Evolutionary conservation across 1,284 basidiomycete genomes (phyloP).

Genomic region (Cutaneotrichosporon mucoides): DNA sequence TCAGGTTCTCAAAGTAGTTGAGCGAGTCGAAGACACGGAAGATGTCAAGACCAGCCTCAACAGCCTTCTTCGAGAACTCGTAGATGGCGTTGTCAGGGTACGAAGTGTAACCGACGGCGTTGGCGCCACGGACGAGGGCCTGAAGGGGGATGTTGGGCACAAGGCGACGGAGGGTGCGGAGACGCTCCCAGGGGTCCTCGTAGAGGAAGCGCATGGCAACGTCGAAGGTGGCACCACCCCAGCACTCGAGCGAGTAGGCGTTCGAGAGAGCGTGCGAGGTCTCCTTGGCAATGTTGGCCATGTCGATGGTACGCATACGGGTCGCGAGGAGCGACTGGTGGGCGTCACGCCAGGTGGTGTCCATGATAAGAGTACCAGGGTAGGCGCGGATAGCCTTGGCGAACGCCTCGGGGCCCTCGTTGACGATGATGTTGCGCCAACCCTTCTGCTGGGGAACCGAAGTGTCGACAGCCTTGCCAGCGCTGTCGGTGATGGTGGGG

Average conservation of each 20-base stretch:
- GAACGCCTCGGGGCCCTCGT: constrained; percentile 96
- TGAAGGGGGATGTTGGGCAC: constrained; percentile 99
- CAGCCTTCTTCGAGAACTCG: constrained; percentile 95
- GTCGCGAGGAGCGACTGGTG: constrained; percentile 98
- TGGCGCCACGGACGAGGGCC: constrained; percentile 96
- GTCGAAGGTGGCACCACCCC: constrained; percentile 99
- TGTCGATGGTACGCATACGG: constrained; percentile 91
- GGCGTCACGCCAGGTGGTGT: constrained; percentile 99
- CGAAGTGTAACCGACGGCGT: constrained; percentile 98
- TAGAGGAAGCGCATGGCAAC: constrained; percentile 99
- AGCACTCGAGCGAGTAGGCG: constrained; percentile 96
- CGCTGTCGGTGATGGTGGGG: constrained; percentile 75
- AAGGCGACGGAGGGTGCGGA: constrained; percentile 88
- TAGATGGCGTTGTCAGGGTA: constrained; percentile 99
- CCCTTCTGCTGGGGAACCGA: constrained; percentile 78
- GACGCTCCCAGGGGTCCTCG: constrained; percentile 98
- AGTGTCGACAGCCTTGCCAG: constrained; percentile 71
- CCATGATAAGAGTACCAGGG: constrained; percentile 92
- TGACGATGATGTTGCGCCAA: constrained; percentile 98
- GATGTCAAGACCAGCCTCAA: constrained; percentile 98
- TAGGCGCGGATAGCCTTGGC: constrained; percentile 97
- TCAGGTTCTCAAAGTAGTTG: constrained; percentile 97
- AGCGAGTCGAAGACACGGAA: constrained; percentile 99
- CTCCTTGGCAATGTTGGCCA: constrained; percentile 98
- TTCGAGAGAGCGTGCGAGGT: constrained; percentile 92